These are phyloP conservation scores for Podila verticillata DNA, from an alignment of 192 early-diverging fungal species.

Conservation along the genomic window DNA sequence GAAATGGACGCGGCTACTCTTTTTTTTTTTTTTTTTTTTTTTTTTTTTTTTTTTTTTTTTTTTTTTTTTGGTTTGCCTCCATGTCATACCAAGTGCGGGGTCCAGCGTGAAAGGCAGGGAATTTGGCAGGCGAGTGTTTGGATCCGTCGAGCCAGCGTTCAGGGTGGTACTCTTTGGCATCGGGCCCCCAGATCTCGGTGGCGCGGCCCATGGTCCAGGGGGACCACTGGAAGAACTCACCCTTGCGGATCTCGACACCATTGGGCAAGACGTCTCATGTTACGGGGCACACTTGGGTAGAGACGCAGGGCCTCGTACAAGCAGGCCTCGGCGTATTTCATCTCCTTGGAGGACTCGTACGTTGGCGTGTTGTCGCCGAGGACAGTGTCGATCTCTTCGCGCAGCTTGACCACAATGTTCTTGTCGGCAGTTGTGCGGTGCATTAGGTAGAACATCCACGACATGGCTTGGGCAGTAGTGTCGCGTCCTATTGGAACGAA, in stretches of 20 bases:
- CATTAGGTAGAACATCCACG: constrained; percentile 62
- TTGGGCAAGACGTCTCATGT: constrained; percentile 62
- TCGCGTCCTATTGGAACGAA: constrained; percentile 51
- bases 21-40: too few species aligned
- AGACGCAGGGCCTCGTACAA: constrained; percentile 62
- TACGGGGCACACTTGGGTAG: constrained; percentile 57
- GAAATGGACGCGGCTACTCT: too few species aligned
- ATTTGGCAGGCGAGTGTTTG: constrained; percentile 51
- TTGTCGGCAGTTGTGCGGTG: constrained; percentile 43
- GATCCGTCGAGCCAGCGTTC: constrained; percentile 58
- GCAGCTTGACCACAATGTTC: constrained; percentile 24
- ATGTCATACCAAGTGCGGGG: constrained; percentile 51
- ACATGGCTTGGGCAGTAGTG: constrained; percentile 63
- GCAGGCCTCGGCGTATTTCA: constrained; percentile 50
- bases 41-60: too few species aligned
- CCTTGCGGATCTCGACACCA: constrained; percentile 58
- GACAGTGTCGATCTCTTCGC: constrained; percentile 42
- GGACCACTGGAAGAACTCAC: constrained; percentile 56
- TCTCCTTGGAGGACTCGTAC: constrained; percentile 32
- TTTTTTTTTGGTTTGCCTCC: too few species aligned
- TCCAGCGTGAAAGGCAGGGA: constrained; percentile 65
- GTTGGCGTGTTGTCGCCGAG: not conserved
- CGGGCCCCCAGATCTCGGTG: constrained; percentile 56
- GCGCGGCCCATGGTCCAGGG: constrained; percentile 48
- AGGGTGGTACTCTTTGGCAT: constrained; percentile 55